Conservation (phyloP, 768 basidiomycete species). For the Panaeolus cyanescens region DNA sequence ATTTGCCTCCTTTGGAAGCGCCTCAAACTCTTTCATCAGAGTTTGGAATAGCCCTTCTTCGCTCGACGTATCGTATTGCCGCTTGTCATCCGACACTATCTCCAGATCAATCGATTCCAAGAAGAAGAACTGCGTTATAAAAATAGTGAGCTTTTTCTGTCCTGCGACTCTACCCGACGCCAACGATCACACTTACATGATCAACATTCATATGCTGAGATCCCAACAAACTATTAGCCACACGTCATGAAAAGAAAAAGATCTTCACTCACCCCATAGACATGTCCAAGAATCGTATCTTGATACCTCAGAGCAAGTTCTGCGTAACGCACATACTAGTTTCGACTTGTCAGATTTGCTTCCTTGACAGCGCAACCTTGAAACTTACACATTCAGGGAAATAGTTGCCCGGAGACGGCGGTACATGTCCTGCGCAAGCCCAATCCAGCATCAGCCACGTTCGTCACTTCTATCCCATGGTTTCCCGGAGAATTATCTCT, state of each 20-base stretch:
- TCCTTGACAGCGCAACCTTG: conserved; percentile 1
- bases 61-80: conserved; percentile 13
- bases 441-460: conserved; percentile 14
- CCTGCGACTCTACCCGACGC: neutral
- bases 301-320: conserved; percentile 82
- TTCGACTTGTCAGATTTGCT: conserved; percentile 13
- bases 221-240: conserved; percentile 14
- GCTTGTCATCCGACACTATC: conserved; percentile 33
- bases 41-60: conserved; percentile 51
- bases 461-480: conserved; percentile 36
- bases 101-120: conserved; percentile 56
- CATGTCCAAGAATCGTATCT: conserved; percentile 84
- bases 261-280: conserved; percentile 63
- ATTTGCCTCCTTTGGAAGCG: conserved; percentile 54
- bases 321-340: conserved; percentile 64
- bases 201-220: conserved; percentile 83
- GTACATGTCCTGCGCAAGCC: conserved; percentile 69
- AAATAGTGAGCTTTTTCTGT: conserved; percentile 7
- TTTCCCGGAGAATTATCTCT: conserved; percentile 36
- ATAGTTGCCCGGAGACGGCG: conserved; percentile 78
- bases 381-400: conserved; percentile 83
- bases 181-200: conserved; percentile 48
- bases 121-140: conserved; percentile 50
- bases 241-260: neutral
- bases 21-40: conserved; percentile 65